Base-by-base conservation (phyloP, 202 grass and related monocot species). In the Tripidium arundinaceum region DNA sequence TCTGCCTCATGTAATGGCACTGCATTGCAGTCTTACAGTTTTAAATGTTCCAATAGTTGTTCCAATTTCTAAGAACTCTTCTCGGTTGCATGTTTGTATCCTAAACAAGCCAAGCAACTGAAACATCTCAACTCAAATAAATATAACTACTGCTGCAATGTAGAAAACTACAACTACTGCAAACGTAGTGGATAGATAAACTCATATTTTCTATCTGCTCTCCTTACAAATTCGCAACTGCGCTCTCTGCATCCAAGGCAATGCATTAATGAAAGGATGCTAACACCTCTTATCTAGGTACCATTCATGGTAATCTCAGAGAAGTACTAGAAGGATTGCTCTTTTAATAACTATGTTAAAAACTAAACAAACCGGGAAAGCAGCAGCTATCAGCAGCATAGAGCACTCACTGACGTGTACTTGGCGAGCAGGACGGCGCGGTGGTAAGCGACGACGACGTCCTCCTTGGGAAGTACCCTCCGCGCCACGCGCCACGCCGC, bases 401-500 rank as follows among this genome's bases (percentile, higher is more conserved):
- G 16, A 75, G 14, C 42, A 79, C 91, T 90, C 75, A 95, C 91
- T 90, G 49, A 98, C 96, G 96, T 91, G 55, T 93, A 88, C 3
- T 95, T 95, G 28, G 92, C 88, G 72, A 98, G 92, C 29, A 98
- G 87, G 76, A 95, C 95, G 1, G 96, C 90, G 28, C 96, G 96
- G 70, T 95, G 92, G 81, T 99, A 99, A 6, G 82, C 96, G 16
- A 99, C 88, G 64, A 86, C 46, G 29, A 93, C 89, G 71, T 95
- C 85, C 21, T 90, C 88, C 62, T 49, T 84, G 7, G 96, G 36
- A 99, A 99, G 81, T 93, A 91, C 0, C 92, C 96, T 31, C 92
- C 96, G 24, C 88, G 88, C 96, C 96, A 99, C 29, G 96, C 92
- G 29, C 96, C 84, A 52, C 91, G 90, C 15, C 90, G 77, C 90